Percentiles rank a stretch among this genome's conserved stretches.
phyloP scores from a whole-genome alignment of 1,284 basidiomycete species.

The Cerioporus squamosus region DNA sequence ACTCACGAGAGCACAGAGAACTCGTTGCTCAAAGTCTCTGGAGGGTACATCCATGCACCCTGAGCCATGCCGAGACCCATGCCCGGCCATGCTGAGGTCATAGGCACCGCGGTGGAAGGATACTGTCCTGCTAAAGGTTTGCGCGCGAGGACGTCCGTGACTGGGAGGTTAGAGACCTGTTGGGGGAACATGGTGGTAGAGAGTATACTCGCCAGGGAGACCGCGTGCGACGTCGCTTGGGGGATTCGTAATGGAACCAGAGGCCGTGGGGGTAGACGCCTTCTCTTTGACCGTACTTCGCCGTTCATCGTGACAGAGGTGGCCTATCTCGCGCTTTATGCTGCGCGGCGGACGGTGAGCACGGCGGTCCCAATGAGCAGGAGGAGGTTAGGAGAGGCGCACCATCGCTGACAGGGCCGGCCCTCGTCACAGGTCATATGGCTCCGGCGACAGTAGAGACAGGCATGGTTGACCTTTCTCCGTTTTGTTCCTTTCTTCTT shows the following conservation, averaged over 20 bases:
- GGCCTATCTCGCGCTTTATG: slow-evolving; percentile 90
- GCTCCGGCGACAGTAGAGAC: slow-evolving; percentile 91
- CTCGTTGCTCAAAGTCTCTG: slow-evolving; percentile 77
- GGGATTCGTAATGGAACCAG: slow-evolving; percentile 38
- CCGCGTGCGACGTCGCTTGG: slow-evolving; percentile 30
- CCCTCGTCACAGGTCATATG: slow-evolving; percentile 95
- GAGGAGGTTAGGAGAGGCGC: slow-evolving; percentile 36
- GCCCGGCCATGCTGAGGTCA: slow-evolving; percentile 54
- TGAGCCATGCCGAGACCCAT: slow-evolving; percentile 45
- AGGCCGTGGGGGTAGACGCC: slow-evolving; percentile 34
- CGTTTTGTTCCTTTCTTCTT: slow-evolving; percentile 54
- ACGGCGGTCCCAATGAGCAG: background rate
- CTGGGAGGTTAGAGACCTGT: slow-evolving; percentile 19
- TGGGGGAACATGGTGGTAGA: slow-evolving; percentile 11
- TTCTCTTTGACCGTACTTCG: slow-evolving; percentile 57
- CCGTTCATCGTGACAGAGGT: slow-evolving; percentile 88
- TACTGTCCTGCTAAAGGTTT: slow-evolving; percentile 24
- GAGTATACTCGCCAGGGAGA: slow-evolving; percentile 30
- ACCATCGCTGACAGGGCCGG: slow-evolving; percentile 90
- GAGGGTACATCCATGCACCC: slow-evolving; percentile 62
- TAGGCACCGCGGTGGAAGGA: slow-evolving; percentile 35
- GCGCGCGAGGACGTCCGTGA: slow-evolving; percentile 10
- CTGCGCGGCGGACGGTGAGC: slow-evolving; percentile 43
- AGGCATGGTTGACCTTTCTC: slow-evolving; percentile 88
- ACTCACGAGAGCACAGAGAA: slow-evolving; percentile 81